These are phyloP conservation scores for Camelina laxa DNA, from an alignment of 345 rosid species.

Conservation along the genomic window DNA sequence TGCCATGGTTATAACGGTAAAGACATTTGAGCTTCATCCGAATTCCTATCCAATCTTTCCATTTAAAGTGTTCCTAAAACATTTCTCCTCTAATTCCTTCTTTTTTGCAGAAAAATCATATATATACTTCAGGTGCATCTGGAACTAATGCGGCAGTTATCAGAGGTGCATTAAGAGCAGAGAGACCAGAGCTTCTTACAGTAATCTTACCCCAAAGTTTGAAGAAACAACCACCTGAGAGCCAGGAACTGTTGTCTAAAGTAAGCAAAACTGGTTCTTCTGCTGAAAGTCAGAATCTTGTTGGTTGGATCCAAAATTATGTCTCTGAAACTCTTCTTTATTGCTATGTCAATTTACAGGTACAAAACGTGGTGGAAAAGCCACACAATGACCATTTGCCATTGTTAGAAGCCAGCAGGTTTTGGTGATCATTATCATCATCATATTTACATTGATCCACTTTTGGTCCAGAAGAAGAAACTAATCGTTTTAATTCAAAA, in stretches of 20 bases:
- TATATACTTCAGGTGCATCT: constrained; percentile 96
- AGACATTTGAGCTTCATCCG: constrained; percentile 44
- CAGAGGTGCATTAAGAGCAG: constrained; percentile 97
- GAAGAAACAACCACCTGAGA: constrained; percentile 94
- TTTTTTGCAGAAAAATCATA: constrained; percentile 88
- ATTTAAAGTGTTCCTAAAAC: constrained; percentile 2
- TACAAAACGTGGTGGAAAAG: constrained; percentile 80
- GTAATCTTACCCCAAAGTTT: constrained; percentile 92
- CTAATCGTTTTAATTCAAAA: not conserved
- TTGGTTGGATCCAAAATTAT: not conserved
- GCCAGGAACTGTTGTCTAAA: constrained; percentile 88
- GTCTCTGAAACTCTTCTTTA: not conserved
- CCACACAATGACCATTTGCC: constrained; percentile 83
- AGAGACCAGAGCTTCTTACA: constrained; percentile 89
- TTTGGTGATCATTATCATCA: constrained; percentile 24
- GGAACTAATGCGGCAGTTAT: constrained; percentile 98
- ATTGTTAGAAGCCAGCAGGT: constrained; percentile 88
- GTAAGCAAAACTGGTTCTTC: constrained; percentile 49
- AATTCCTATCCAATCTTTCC: not conserved
- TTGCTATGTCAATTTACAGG: constrained; percentile 49
- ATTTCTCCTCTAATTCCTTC: constrained; percentile 1
- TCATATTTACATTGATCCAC: not conserved
- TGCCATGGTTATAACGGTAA: constrained; percentile 96
- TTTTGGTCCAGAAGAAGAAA: not conserved
- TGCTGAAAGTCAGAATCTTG: not conserved